These are phyloP conservation scores for Helotiales sp. DNA, from an alignment of 2,329 filamentous ascomycete species.

Conservation along the genomic window DNA sequence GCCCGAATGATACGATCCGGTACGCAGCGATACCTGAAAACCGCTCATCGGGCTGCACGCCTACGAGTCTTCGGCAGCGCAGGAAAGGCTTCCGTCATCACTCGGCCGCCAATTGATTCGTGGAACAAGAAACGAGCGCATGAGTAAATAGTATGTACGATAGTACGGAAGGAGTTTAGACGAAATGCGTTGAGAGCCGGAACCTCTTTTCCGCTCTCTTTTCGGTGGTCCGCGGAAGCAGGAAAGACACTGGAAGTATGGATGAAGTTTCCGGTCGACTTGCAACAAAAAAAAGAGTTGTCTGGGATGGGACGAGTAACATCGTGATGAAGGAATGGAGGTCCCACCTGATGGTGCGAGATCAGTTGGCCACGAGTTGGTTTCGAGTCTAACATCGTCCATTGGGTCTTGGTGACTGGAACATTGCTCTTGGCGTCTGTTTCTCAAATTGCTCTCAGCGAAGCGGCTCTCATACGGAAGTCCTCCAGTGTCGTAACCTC, in stretches of 20 bases:
- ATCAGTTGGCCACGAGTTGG: not conserved
- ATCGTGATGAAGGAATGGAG: not conserved
- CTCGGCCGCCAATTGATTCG: slow-evolving; percentile 11
- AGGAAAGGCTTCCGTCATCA: slow-evolving; percentile 14
- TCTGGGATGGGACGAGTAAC: not conserved
- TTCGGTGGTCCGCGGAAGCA: slow-evolving; percentile 2
- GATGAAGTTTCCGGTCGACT: slow-evolving; percentile 8
- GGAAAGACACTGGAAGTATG: not conserved
- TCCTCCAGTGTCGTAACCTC: not conserved
- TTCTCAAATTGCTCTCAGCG: not conserved
- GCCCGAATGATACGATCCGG: slow-evolving; percentile 2
- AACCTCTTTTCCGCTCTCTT: slow-evolving; percentile 10
- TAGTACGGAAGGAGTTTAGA: slow-evolving; percentile 4
- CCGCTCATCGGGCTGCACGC: slow-evolving; percentile 5
- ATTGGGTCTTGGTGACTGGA: not conserved
- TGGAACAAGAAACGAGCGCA: slow-evolving; percentile 9
- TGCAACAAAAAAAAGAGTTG: slow-evolving; percentile 12
- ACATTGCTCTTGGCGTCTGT: not conserved
- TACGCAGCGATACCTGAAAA: not conserved
- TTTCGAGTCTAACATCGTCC: not conserved
- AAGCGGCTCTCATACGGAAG: not conserved
- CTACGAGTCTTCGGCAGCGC: slow-evolving; percentile 6
- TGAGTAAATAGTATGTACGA: slow-evolving; percentile 4
- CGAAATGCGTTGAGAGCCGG: slow-evolving; percentile 1
- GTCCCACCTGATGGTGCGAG: not conserved